Evolutionary conservation across 495 filamentous ascomycete genomes (phyloP).

Genomic region (Podospora fimiseda): DNA sequence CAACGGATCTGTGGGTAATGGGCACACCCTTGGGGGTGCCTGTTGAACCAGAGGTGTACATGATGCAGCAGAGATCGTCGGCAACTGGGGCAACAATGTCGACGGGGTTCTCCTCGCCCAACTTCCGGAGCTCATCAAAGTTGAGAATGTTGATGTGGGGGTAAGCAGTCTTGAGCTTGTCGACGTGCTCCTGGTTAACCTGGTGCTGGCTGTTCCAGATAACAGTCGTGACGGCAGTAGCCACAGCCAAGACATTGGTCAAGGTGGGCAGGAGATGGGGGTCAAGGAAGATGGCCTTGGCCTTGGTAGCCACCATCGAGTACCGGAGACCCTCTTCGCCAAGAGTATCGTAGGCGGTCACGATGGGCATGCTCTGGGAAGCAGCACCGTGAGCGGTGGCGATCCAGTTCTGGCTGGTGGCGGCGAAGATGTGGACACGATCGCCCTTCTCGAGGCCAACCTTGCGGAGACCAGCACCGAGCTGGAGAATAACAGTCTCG

Average conservation of each 20-base stretch:
- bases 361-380: constrained; percentile 58
- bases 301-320: constrained; percentile 80
- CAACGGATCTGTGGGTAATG: constrained; percentile 79
- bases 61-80: constrained; percentile 94
- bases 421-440: constrained; percentile 82
- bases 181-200: constrained; percentile 69
- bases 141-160: constrained; percentile 66
- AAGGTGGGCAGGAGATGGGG: constrained; percentile 75
- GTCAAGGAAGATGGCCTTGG: constrained; percentile 87
- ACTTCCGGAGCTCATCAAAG: constrained; percentile 77
- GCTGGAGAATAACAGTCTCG: constrained; percentile 62
- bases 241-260: constrained; percentile 72
- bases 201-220: constrained; percentile 84
- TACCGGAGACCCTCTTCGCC: constrained; percentile 90
- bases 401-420: constrained; percentile 79
- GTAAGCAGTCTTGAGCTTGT: constrained; percentile 68
- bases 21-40: constrained; percentile 94
- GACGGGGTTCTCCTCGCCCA: constrained; percentile 74
- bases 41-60: constrained; percentile 99
- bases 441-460: constrained; percentile 68
- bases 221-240: constrained; percentile 69
- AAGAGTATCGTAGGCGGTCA: constrained; percentile 77
- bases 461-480: constrained; percentile 73
- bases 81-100: constrained; percentile 74
- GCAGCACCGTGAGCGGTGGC: constrained; percentile 50